Percentiles rank a stretch among this genome's conserved stretches.
These are phyloP conservation scores for Cladochytrium replicatum DNA, from an alignment of 192 early-diverging fungal species.

Conservation along the genomic window DNA sequence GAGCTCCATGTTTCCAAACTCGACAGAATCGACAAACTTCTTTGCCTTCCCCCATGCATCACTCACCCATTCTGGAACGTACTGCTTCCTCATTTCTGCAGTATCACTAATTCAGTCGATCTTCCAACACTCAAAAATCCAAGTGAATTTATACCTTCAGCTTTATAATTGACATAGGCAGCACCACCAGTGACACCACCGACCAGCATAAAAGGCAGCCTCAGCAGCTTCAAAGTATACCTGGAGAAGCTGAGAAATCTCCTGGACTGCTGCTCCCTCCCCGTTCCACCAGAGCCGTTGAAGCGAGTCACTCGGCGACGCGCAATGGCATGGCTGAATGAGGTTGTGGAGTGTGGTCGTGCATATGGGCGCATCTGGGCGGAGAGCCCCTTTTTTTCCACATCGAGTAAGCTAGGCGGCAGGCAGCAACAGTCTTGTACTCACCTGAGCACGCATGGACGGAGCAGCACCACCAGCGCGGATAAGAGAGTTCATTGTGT, in stretches of 20 bases:
- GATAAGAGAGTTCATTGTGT: too few relatives aligned
- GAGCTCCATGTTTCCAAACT: slow-evolving; percentile 16
- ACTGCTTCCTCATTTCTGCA: slow-evolving; percentile 20
- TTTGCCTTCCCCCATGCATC: slow-evolving; percentile 22
- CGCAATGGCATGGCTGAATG: too few relatives aligned
- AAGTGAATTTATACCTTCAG: slow-evolving; percentile 20
- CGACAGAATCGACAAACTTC: slow-evolving; percentile 16
- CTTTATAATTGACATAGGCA: slow-evolving; percentile 52
- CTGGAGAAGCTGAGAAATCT: not conserved
- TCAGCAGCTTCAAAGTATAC: slow-evolving; percentile 13
- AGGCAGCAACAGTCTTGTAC: too few relatives aligned
- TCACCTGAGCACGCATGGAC: too few relatives aligned
- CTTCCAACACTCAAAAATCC: slow-evolving; percentile 5
- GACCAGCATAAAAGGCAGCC: slow-evolving; percentile 46
- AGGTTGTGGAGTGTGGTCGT: too few relatives aligned
- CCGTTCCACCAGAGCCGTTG: too few relatives aligned
- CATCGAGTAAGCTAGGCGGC: too few relatives aligned
- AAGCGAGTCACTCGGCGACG: too few relatives aligned
- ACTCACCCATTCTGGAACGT: slow-evolving; percentile 36
- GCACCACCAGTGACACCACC: slow-evolving; percentile 48
- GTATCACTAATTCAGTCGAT: slow-evolving; percentile 21
- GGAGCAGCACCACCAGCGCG: too few relatives aligned
- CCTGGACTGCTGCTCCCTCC: too few relatives aligned
- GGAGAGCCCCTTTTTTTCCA: too few relatives aligned
- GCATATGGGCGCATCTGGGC: too few relatives aligned